Evolutionary conservation across 148 eudicot genomes (phyloP).

Genomic region (Camellia japonica): DNA sequence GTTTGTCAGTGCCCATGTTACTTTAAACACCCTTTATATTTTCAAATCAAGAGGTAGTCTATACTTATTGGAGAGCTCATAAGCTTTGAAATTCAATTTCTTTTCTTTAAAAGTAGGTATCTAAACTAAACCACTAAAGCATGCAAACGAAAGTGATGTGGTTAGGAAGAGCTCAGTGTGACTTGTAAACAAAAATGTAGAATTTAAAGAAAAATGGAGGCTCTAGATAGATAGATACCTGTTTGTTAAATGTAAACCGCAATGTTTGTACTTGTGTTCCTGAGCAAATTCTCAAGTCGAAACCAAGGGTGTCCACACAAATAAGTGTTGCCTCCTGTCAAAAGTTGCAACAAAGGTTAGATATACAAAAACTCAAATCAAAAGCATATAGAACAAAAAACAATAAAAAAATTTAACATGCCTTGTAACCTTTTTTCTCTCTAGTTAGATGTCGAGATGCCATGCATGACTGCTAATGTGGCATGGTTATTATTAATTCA

Average conservation of each 20-base stretch:
- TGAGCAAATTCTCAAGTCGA: slow-evolving; percentile 88
- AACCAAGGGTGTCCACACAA: slow-evolving; percentile 86
- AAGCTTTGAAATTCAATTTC: background rate
- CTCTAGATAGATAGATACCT: slow-evolving; percentile 45
- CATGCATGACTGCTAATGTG: background rate
- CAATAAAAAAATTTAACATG: background rate
- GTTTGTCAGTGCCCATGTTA: background rate
- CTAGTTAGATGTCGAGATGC: background rate
- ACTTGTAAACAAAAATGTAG: background rate
- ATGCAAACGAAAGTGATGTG: background rate
- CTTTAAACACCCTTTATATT: background rate
- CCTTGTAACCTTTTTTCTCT: background rate
- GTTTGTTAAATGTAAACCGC: slow-evolving; percentile 73
- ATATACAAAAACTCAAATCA: background rate
- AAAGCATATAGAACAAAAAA: background rate
- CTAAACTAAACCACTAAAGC: background rate
- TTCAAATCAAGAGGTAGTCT: background rate
- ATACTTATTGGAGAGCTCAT: background rate
- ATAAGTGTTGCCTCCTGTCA: slow-evolving; percentile 84
- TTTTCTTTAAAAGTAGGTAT: background rate
- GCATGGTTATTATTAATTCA: background rate
- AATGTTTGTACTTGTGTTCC: slow-evolving; percentile 90
- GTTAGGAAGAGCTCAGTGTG: background rate
- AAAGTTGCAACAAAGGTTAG: slow-evolving; percentile 9
- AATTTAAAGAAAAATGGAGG: background rate